phyloP scores from a whole-genome alignment of 164 flowering plant species.

The Tetrastigma voinierianum region DNA sequence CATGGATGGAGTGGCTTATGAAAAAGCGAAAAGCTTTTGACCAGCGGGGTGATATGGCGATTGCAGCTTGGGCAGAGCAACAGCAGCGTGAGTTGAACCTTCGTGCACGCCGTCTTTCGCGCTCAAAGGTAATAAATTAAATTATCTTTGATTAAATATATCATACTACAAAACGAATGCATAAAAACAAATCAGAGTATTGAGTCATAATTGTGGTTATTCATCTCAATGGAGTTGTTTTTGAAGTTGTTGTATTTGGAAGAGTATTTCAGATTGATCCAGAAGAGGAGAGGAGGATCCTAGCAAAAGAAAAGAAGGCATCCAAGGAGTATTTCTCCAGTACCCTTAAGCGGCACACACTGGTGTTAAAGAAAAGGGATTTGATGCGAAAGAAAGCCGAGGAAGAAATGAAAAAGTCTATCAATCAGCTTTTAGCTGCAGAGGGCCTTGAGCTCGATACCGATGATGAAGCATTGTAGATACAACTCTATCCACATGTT shows the following conservation, averaged over 20 bases:
- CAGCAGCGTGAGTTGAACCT: slow-evolving; percentile 87
- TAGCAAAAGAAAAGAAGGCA: slow-evolving; percentile 81
- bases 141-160: background rate
- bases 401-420: slow-evolving; percentile 62
- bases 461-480: slow-evolving; percentile 43
- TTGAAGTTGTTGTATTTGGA: background rate
- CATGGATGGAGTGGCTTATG: slow-evolving; percentile 98
- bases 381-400: slow-evolving; percentile 81
- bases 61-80: slow-evolving; percentile 97
- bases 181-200: too few species aligned
- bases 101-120: slow-evolving; percentile 83
- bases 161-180: background rate
- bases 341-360: slow-evolving; percentile 80
- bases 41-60: slow-evolving; percentile 98
- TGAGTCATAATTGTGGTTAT: background rate
- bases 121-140: slow-evolving; percentile 67
- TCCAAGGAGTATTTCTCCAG: slow-evolving; percentile 60
- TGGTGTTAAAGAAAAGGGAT: slow-evolving; percentile 85
- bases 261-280: slow-evolving; percentile 68
- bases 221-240: background rate
- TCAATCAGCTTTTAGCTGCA: slow-evolving; percentile 75
- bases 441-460: slow-evolving; percentile 91
- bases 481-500: background rate
- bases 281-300: slow-evolving; percentile 79
- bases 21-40: slow-evolving; percentile 95